Conservation (phyloP, 2,329 filamentous ascomycete species). For the Apiospora pterosperma region DNA sequence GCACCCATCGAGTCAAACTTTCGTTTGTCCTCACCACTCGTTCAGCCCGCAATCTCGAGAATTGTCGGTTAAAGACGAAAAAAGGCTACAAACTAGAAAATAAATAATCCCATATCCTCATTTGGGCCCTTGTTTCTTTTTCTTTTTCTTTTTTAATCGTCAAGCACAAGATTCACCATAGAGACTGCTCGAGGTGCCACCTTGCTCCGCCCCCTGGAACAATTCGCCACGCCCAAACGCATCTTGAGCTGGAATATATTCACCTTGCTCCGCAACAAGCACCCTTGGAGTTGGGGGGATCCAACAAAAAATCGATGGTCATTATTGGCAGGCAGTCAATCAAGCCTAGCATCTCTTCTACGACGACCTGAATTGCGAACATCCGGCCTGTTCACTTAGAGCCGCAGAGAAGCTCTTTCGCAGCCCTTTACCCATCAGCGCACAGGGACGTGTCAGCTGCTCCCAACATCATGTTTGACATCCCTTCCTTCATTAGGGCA, state of each 20-base stretch:
- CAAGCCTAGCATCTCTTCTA: not conserved
- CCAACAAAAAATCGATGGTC: not conserved
- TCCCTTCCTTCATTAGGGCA: not conserved
- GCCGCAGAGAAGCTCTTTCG: not conserved
- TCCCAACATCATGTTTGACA: not conserved
- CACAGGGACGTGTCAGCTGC: not conserved
- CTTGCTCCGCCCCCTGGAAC: not conserved
- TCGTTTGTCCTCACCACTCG: constrained; percentile 1
- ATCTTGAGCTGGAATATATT: not conserved
- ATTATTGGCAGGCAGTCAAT: not conserved
- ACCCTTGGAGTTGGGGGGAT: not conserved
- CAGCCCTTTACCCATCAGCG: not conserved
- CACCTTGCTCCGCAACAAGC: not conserved
- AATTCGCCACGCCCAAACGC: not conserved
- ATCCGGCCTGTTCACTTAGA: not conserved
- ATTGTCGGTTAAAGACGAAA: not conserved
- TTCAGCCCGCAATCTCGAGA: not conserved
- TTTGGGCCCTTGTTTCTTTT: constrained; percentile 1
- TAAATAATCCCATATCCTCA: not conserved
- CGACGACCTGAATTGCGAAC: not conserved
- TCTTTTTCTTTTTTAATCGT: not conserved
- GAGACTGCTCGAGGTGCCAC: not conserved
- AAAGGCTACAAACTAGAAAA: not conserved
- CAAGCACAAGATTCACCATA: constrained; percentile 1
- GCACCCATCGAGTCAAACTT: not conserved